Conservation (phyloP, 768 basidiomycete species). For the Termitomyces sp. region DNA sequence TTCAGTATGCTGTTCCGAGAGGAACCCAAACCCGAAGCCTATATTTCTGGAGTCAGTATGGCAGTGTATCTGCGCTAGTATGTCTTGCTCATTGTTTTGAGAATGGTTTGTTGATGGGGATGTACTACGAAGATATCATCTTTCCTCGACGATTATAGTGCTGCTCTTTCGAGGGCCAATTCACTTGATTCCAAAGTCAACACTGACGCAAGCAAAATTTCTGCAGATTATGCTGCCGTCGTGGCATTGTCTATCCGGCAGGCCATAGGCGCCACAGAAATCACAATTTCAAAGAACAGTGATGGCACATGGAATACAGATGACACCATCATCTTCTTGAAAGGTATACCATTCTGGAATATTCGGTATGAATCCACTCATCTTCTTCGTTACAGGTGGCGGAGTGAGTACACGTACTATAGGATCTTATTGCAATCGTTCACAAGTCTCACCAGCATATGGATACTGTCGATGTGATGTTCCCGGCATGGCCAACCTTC, state of each 20-base stretch:
- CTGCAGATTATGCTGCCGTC: no score
- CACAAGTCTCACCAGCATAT: constrained; percentile 16
- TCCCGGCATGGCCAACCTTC: constrained; percentile 46
- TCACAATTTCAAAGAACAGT: no score
- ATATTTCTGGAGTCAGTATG: constrained; percentile 44
- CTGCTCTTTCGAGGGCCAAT: constrained; percentile 39
- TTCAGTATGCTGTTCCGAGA: constrained; percentile 41
- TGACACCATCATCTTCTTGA: constrained; percentile 55
- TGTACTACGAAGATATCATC: constrained; percentile 24
- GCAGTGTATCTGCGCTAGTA: constrained; percentile 30
- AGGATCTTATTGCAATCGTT: neutral
- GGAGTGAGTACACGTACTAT: constrained; percentile 44
- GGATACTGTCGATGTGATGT: constrained; percentile 52
- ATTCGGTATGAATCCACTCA: neutral
- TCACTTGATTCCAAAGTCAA: constrained; percentile 44
- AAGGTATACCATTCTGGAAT: constrained; percentile 26
- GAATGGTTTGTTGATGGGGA: constrained; percentile 17
- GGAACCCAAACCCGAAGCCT: constrained; percentile 39
- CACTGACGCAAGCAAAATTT: constrained; percentile 39
- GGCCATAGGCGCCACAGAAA: no score
- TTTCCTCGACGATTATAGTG: no score
- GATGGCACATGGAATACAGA: no score
- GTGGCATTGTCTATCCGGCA: no score
- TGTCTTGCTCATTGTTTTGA: constrained; percentile 22
- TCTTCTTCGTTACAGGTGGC: constrained; percentile 31